Percentiles rank a stretch among this genome's conserved stretches.
phyloP scores from a whole-genome alignment of 2,329 filamentous ascomycete genomes.

The Pseudocercospora fuligena region DNA sequence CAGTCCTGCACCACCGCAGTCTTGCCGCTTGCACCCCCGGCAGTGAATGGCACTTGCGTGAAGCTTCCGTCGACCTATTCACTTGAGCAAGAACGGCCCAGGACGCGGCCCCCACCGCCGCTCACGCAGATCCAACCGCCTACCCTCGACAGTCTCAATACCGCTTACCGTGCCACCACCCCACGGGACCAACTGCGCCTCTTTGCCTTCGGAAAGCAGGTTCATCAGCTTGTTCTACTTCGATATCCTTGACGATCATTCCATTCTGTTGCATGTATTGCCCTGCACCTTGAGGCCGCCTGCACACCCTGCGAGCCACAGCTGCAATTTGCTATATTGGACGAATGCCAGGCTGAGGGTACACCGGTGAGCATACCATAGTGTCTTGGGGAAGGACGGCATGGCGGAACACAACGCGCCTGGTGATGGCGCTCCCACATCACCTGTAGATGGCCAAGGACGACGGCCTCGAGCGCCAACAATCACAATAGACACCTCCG shows the following conservation, averaged over 20 bases:
- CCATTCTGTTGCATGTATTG: constrained; percentile 8
- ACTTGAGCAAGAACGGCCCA: background rate
- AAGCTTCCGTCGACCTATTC: background rate
- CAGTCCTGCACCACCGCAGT: background rate
- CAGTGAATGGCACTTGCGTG: background rate
- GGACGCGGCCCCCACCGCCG: constrained; percentile 5
- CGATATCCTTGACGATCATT: constrained; percentile 13
- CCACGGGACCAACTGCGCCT: constrained; percentile 2
- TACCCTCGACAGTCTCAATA: background rate
- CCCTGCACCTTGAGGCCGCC: constrained; percentile 3
- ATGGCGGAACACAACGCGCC: constrained; percentile 12
- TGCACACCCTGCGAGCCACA: background rate
- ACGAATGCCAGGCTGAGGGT: background rate
- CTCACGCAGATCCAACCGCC: constrained; percentile 3
- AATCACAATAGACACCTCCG: constrained; percentile 58
- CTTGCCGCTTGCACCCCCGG: background rate
- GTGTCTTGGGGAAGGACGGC: background rate
- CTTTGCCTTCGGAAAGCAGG: constrained; percentile 9
- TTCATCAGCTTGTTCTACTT: constrained; percentile 16
- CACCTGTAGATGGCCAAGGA: background rate
- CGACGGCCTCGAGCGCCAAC: constrained; percentile 50
- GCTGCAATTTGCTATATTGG: background rate
- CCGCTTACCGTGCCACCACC: constrained; percentile 7
- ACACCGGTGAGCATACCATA: constrained; percentile 1
- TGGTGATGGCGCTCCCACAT: constrained; percentile 12